Base-by-base conservation (phyloP, 352 stramenopile species). In the Globisporangium polare region DNA sequence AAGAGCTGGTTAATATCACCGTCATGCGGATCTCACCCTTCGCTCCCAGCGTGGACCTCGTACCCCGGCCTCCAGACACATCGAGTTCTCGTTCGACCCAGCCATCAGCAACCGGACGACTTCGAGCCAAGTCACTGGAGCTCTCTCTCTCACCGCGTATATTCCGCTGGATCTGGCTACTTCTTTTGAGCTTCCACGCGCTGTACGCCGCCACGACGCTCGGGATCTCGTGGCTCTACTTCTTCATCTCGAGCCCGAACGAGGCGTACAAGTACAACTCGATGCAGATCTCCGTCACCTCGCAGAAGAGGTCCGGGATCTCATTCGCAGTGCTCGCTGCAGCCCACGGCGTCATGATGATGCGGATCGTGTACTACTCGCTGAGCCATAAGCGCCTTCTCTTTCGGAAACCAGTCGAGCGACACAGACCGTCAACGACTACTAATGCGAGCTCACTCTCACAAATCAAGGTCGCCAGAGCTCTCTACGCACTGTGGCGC, bases 251-350 rank as follows among this genome's bases (percentile, higher is more conserved):
- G 13, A 20, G 5, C 35, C 35, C 35, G 5, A 13, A 18, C 2
- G 18, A 47, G 52, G 49, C 17, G 17, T 24, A 54, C 49, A 54
- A 54, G 49, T 54, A 41, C 49, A 13, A 37, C 17, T 24, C 49
- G 49, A 27, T 54, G 24, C 49, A 54, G 13, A 37, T 41, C 1
- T 39, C 27, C 10, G 18, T 39, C 9, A 17, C 26, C 13, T 41
- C 49, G 10, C 3, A 26, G 17, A 12, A 18, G 8, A 33, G 52
- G 10, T 33, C 52, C 6, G 52, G 52, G 10, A 26, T 33, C 3
- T 58, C 52, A 15, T 58, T 49, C 52, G 33, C 37, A 18, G 10
- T 42, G 17, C 4, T 58, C 9, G 33, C 52, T 22, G 52, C 15
- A 2, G 52, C 22, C 12, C 52, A 49, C 24, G 13, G 52, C 17